These are phyloP conservation scores for Annulohypoxylon bovei DNA, from an alignment of 495 filamentous ascomycete genomes.

Conservation along the genomic window DNA sequence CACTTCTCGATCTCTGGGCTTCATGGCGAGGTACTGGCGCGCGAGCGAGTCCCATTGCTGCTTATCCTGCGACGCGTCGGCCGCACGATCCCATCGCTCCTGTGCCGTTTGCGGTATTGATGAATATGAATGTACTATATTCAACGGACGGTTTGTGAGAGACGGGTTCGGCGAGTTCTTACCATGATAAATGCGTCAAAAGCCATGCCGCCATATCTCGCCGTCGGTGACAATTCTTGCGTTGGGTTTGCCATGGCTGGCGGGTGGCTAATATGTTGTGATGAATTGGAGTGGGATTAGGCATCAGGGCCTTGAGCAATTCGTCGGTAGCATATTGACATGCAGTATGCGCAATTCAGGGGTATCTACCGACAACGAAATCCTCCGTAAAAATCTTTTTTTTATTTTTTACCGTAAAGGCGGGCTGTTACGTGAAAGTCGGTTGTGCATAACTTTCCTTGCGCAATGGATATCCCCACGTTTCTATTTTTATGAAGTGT, in stretches of 20 bases:
- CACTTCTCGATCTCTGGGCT: neutral
- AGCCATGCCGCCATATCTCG: neutral
- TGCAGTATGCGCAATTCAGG: no score
- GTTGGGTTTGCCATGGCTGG: neutral
- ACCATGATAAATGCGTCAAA: neutral
- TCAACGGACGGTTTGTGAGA: neutral
- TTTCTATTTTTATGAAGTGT: neutral
- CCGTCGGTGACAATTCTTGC: neutral
- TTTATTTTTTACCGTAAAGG: neutral
- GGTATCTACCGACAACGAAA: neutral
- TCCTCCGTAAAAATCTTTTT: neutral
- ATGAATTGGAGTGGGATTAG: no score
- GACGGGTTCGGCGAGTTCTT: neutral
- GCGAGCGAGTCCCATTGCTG: neutral
- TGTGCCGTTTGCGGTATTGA: neutral
- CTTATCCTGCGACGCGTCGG: neutral
- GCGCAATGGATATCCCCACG: neutral
- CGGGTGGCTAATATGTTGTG: neutral
- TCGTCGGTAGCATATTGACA: no score
- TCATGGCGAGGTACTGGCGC: neutral
- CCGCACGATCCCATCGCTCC: neutral
- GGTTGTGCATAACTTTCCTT: neutral
- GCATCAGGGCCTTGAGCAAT: no score
- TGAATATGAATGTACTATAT: no score
- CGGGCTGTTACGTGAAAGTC: neutral